A percentile compares a stretch with the other conserved stretches of the same genome.
Evolutionary conservation across 2,329 filamentous ascomycete genomes (phyloP).

Genomic region (Cordyceps militaris): DNA sequence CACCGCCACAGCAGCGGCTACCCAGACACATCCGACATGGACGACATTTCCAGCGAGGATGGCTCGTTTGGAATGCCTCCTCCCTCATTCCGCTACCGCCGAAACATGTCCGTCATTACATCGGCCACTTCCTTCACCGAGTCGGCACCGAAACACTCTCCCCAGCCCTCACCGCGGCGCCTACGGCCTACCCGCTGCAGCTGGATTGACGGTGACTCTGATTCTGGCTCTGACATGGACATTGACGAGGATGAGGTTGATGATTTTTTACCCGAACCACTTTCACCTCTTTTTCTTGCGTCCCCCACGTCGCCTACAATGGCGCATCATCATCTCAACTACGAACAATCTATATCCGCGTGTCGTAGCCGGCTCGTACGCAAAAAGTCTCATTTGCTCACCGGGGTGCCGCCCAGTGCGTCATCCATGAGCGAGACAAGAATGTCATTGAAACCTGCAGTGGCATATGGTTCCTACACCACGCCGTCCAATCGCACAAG

Average conservation of each 20-base stretch:
- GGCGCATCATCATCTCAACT: slow-evolving; percentile 11
- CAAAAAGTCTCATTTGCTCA: slow-evolving; percentile 21
- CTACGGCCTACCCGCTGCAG: slow-evolving; percentile 22
- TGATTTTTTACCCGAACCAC: slow-evolving; percentile 12
- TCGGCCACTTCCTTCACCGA: slow-evolving; percentile 31
- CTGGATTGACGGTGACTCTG: slow-evolving; percentile 33
- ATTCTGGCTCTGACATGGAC: slow-evolving; percentile 19
- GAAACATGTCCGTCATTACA: slow-evolving; percentile 30
- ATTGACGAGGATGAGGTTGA: slow-evolving; percentile 16
- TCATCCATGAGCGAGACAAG: not conserved
- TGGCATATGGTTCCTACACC: not conserved
- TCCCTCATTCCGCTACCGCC: slow-evolving; percentile 25
- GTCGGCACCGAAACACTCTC: slow-evolving; percentile 22
- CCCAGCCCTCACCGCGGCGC: slow-evolving; percentile 19
- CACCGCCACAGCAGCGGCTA: not conserved
- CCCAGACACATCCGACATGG: slow-evolving; percentile 28
- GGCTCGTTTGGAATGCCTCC: slow-evolving; percentile 26
- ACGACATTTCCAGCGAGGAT: slow-evolving; percentile 25
- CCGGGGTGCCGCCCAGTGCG: slow-evolving; percentile 7
- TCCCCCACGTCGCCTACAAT: slow-evolving; percentile 22
- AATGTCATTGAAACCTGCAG: not conserved
- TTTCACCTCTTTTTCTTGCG: slow-evolving; percentile 22
- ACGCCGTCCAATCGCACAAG: not conserved
- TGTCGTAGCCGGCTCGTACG: slow-evolving; percentile 11
- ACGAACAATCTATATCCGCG: not conserved